These are phyloP conservation scores for Verbascum thapsus DNA, from an alignment of 257 asterid genomes.

Conservation along the genomic window DNA sequence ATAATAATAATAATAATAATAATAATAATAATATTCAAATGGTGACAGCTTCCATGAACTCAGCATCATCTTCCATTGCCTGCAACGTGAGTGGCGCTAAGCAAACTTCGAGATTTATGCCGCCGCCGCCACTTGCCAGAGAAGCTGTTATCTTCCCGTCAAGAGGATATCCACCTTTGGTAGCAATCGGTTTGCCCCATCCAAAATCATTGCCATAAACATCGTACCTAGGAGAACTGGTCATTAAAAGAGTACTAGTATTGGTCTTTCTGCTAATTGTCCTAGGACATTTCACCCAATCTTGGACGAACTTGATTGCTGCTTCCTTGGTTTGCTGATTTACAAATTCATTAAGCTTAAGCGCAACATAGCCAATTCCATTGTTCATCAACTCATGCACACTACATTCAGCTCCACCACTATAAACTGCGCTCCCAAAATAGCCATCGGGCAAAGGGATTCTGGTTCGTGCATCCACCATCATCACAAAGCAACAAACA, in stretches of 20 bases:
- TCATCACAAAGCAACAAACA: not conserved
- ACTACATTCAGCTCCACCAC: not conserved
- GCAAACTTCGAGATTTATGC: conserved; percentile 49
- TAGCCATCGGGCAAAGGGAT: conserved; percentile 38
- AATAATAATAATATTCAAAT: too few relatives aligned
- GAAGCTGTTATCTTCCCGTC: conserved; percentile 47
- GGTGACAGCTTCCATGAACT: conserved; percentile 40
- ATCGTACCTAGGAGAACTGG: conserved; percentile 53
- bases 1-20: too few relatives aligned
- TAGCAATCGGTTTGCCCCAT: conserved; percentile 53
- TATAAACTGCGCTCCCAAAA: conserved; percentile 39
- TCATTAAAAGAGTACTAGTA: conserved; percentile 18
- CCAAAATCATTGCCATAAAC: conserved; percentile 57
- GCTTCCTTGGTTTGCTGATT: conserved; percentile 29
- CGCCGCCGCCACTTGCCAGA: conserved; percentile 42
- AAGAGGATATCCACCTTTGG: conserved; percentile 36
- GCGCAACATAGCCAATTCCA: conserved; percentile 38
- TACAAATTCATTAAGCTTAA: conserved; percentile 32
- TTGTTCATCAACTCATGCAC: conserved; percentile 11
- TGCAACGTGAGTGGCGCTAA: conserved; percentile 35
- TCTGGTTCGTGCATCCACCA: conserved; percentile 39
- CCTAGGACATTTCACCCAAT: conserved; percentile 27
- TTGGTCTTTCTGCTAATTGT: too few relatives aligned
- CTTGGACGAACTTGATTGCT: not conserved
- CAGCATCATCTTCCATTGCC: conserved; percentile 38